Evolutionary conservation across 2,329 filamentous ascomycete genomes (phyloP).

Genomic region (Colletotrichum tropicicola): DNA sequence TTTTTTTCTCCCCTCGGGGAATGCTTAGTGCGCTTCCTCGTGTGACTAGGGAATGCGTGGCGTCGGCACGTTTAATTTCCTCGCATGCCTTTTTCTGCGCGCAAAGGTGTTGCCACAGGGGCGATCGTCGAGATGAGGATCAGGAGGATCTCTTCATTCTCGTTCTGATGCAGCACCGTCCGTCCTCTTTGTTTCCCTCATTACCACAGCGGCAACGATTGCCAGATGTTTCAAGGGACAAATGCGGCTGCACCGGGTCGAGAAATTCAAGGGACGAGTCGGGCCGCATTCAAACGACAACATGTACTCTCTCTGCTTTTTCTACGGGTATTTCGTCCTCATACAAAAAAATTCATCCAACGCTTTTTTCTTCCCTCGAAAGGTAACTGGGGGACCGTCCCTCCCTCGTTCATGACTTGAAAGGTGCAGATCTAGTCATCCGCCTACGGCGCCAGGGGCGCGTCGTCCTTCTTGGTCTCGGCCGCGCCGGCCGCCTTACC

Average conservation of each 20-base stretch:
- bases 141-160: conserved; percentile 15
- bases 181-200: not conserved
- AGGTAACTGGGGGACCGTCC: not conserved
- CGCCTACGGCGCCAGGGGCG: conserved; percentile 40
- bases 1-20: conserved; percentile 1
- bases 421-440: not conserved
- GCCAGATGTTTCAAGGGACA: not conserved
- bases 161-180: too few species aligned
- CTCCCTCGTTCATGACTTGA: not conserved
- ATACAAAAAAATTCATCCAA: conserved; percentile 8
- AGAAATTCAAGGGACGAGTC: not conserved
- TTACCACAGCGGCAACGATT: not conserved
- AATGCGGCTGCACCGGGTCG: not conserved
- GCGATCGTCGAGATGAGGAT: too few species aligned
- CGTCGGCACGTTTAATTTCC: conserved; percentile 24
- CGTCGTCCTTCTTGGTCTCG: conserved; percentile 47
- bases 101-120: conserved; percentile 5
- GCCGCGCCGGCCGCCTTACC: conserved; percentile 36
- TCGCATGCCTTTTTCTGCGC: conserved; percentile 1
- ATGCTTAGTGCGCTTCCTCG: not conserved
- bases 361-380: not conserved
- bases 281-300: not conserved
- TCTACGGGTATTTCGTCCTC: conserved; percentile 25
- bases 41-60: conserved; percentile 13
- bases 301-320: conserved; percentile 9